These are phyloP conservation scores for Blastobotrys peoriensis DNA, from an alignment of 805 yeast species.

Conservation along the genomic window DNA sequence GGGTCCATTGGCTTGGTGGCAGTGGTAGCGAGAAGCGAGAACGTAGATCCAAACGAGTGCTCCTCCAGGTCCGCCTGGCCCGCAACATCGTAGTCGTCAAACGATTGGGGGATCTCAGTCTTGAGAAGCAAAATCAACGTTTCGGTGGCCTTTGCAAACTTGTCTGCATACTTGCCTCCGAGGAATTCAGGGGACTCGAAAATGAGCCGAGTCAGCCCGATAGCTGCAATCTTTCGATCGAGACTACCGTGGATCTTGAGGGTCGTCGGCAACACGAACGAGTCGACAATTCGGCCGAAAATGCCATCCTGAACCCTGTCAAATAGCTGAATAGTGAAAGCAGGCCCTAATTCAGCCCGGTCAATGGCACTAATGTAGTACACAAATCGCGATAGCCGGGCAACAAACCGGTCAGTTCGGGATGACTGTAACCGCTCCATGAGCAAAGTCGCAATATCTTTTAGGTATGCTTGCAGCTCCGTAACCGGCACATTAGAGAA, in stretches of 20 bases:
- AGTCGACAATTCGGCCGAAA: slow-evolving; percentile 30
- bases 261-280: slow-evolving; percentile 31
- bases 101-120: slow-evolving; percentile 36
- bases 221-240: slow-evolving; percentile 42
- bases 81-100: slow-evolving; percentile 29
- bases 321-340: slow-evolving; percentile 50
- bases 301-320: slow-evolving; percentile 33
- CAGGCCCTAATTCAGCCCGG: slow-evolving; percentile 36
- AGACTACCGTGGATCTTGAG: slow-evolving; percentile 34
- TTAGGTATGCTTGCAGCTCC: slow-evolving; percentile 47
- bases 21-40: slow-evolving; percentile 65
- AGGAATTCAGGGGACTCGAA: slow-evolving; percentile 32
- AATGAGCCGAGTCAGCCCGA: slow-evolving; percentile 44
- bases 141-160: slow-evolving; percentile 40
- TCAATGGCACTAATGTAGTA: slow-evolving; percentile 43
- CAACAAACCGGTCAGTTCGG: slow-evolving; percentile 74
- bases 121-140: slow-evolving; percentile 39
- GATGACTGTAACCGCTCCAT: slow-evolving; percentile 75
- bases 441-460: slow-evolving; percentile 68
- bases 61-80: slow-evolving; percentile 31
- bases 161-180: slow-evolving; percentile 38
- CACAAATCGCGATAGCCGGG: slow-evolving; percentile 61
- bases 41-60: slow-evolving; percentile 85
- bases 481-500: slow-evolving; percentile 49
- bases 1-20: slow-evolving; percentile 66